Percentiles rank a stretch among this genome's conserved stretches.
phyloP scores from a whole-genome alignment of 345 rosid species.

The Eucalyptus microcorys region DNA sequence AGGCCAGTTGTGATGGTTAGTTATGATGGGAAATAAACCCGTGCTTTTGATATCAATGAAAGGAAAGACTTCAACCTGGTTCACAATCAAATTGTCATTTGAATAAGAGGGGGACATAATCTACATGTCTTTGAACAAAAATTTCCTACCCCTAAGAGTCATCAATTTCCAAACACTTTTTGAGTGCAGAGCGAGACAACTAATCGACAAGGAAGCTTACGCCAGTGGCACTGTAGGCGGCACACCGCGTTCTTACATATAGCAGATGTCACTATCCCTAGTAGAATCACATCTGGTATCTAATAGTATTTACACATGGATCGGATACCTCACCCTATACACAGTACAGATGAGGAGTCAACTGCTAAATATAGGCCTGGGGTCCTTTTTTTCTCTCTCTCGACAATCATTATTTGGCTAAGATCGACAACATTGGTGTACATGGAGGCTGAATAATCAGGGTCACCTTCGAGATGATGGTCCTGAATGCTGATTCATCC shows the following conservation, averaged over 20 bases:
- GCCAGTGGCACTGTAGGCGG: neutral
- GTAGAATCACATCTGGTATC: neutral
- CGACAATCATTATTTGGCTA: neutral
- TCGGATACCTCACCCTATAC: neutral
- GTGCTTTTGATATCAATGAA: slow-evolving; percentile 1
- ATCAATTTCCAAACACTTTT: neutral
- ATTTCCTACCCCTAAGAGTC: neutral
- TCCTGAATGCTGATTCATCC: neutral
- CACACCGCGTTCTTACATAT: neutral
- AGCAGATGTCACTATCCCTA: neutral
- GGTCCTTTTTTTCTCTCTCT: neutral
- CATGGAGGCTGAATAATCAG: neutral
- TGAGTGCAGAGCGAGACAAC: neutral
- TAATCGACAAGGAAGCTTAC: neutral
- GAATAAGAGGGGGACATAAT: slow-evolving; percentile 16
- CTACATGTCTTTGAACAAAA: slow-evolving; percentile 12
- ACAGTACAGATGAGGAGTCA: neutral
- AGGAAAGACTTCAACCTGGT: neutral
- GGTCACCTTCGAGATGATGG: neutral
- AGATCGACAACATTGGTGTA: neutral
- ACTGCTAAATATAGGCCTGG: neutral
- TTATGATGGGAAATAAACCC: neutral
- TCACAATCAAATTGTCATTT: slow-evolving; percentile 11
- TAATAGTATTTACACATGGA: neutral
- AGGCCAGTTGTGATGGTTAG: neutral